phyloP scores from a whole-genome alignment of 495 filamentous ascomycete genomes.

The Diplogelasinospora grovesii region DNA sequence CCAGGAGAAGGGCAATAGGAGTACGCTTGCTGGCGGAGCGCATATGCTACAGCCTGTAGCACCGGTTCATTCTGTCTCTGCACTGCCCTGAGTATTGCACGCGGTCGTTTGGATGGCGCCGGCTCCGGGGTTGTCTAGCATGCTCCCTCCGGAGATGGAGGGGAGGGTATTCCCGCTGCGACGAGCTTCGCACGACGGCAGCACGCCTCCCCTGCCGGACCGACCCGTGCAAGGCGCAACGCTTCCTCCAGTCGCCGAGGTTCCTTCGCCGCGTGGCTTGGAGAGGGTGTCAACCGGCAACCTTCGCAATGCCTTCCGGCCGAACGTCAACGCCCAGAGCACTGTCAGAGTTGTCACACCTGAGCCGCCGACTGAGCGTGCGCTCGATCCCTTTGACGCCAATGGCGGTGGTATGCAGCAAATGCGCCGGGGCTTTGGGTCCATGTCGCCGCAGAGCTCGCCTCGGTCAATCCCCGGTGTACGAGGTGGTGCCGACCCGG shows the following conservation, averaged over 20 bases:
- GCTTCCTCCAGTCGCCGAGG: constrained; percentile 20
- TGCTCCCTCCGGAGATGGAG: constrained; percentile 22
- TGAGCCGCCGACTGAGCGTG: constrained; percentile 36
- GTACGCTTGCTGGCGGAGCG: no score
- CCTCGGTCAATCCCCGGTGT: constrained; percentile 38
- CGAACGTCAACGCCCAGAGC: constrained; percentile 14
- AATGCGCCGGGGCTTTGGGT: constrained; percentile 22
- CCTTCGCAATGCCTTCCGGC: constrained; percentile 21
- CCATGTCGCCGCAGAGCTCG: constrained; percentile 35
- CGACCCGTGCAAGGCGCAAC: constrained; percentile 12
- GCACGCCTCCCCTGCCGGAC: constrained; percentile 16
- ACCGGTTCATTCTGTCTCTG: no score
- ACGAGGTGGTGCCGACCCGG: constrained; percentile 1
- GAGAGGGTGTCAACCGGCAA: constrained; percentile 19
- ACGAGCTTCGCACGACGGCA: constrained; percentile 3
- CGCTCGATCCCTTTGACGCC: constrained; percentile 17
- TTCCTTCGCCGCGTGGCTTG: constrained; percentile 12
- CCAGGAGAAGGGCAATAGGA: no score
- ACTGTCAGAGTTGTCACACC: constrained; percentile 50
- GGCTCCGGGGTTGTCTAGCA: constrained; percentile 13
- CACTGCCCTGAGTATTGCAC: no score
- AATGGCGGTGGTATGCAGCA: constrained; percentile 18
- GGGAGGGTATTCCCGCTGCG: constrained; percentile 8
- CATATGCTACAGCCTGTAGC: no score
- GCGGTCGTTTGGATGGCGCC: constrained; percentile 6